Percentiles rank a stretch among this genome's conserved stretches.
These are phyloP conservation scores for Diaporthe citriasiana DNA, from an alignment of 2,329 filamentous ascomycete species.

Conservation along the genomic window DNA sequence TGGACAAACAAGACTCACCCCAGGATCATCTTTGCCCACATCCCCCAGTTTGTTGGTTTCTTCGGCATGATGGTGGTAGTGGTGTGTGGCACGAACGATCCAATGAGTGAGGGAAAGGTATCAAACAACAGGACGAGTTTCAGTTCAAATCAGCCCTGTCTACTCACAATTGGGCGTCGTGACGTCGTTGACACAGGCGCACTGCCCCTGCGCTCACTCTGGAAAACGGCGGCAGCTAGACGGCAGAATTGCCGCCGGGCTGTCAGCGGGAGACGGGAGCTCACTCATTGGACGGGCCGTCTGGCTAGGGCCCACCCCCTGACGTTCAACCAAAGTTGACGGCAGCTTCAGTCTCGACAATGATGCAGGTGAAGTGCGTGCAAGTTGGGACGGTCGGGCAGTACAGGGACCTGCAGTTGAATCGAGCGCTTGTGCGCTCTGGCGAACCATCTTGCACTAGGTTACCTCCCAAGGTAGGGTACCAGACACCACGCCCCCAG, in stretches of 20 bases:
- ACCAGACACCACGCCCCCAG: background rate
- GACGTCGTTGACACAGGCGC: conserved; percentile 32
- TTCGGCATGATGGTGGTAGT: conserved; percentile 54
- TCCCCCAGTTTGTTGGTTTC: conserved; percentile 67
- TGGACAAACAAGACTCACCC: conserved; percentile 65
- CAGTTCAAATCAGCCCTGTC: conserved; percentile 21
- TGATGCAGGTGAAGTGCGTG: background rate
- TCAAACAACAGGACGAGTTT: conserved; percentile 28
- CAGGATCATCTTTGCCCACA: conserved; percentile 78
- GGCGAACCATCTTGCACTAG: background rate
- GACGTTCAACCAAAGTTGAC: conserved; percentile 26
- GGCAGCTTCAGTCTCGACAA: conserved; percentile 20
- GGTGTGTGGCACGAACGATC: background rate
- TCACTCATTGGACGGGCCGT: conserved; percentile 31
- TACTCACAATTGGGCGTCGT: conserved; percentile 21
- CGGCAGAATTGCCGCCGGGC: conserved; percentile 35
- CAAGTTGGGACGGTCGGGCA: background rate
- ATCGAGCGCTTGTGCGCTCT: background rate
- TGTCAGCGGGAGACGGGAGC: conserved; percentile 32
- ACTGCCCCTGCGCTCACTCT: conserved; percentile 1
- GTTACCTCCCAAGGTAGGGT: background rate
- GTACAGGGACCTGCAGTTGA: background rate
- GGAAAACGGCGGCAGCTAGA: conserved; percentile 36
- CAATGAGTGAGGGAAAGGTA: background rate
- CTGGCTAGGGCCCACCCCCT: conserved; percentile 4